These are phyloP conservation scores for Paraleonurus japonicus DNA, from an alignment of 257 asterid species.

Conservation along the genomic window DNA sequence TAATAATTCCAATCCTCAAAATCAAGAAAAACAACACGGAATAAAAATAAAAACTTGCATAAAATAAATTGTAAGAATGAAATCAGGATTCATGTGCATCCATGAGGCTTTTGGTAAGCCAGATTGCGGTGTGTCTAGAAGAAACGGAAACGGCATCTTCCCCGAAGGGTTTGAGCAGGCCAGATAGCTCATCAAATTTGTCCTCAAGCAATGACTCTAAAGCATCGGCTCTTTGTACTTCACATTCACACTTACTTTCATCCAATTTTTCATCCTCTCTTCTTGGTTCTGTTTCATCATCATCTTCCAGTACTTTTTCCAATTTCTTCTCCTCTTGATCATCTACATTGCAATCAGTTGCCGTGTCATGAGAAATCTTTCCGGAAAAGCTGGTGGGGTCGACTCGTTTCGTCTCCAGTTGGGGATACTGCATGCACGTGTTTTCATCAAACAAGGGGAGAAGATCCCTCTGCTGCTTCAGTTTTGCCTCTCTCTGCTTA, in stretches of 20 bases:
- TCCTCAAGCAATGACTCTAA: constrained; percentile 91
- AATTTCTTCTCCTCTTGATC: constrained; percentile 33
- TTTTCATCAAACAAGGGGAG: constrained; percentile 61
- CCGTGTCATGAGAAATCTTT: constrained; percentile 55
- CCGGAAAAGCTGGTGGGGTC: constrained; percentile 78
- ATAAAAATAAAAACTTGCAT: neutral
- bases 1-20: constrained; percentile 12
- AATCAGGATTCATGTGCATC: constrained; percentile 59
- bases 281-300: too few species aligned
- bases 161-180: constrained; percentile 83
- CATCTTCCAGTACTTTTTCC: constrained; percentile 13
- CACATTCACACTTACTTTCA: constrained; percentile 37
- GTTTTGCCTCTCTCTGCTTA: constrained; percentile 37
- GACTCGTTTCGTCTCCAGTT: constrained; percentile 72
- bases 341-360: constrained; percentile 46
- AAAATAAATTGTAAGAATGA: neutral
- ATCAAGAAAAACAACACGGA: constrained; percentile 7
- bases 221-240: constrained; percentile 75
- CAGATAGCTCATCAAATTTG: constrained; percentile 84
- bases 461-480: constrained; percentile 50
- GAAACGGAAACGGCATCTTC: constrained; percentile 84
- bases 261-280: too few species aligned
- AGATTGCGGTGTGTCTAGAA: constrained; percentile 91
- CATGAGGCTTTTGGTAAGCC: constrained; percentile 84
- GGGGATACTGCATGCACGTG: constrained; percentile 36